Evolutionary conservation across 1,284 basidiomycete genomes (phyloP), one percentile per base, ranked within the genome.

Genomic region (Cerioporus squamosus): DNA sequence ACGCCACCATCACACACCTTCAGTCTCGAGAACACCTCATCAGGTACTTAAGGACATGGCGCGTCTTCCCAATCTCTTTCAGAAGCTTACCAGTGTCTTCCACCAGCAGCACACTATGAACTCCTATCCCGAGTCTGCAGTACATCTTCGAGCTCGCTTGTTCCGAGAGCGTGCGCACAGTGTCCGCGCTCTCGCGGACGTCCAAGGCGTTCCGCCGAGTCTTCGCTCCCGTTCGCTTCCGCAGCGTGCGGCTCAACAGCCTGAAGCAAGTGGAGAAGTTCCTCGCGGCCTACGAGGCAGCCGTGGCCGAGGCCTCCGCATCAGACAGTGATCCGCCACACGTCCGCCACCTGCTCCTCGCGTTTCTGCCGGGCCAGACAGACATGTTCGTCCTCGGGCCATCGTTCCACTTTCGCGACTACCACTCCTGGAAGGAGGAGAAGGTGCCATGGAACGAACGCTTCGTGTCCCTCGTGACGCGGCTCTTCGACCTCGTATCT

Each of bases 391-490:
- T 59, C 29, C 59, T 64, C 39, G 57, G 51, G 5, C 53, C 44
- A 0, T 26, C 51, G 2, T 57, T 43, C 55, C 58, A 58, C 48
- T 49, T 58, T 36, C 53, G 48, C 45, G 62, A 64, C 51, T 50
- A 31, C 54, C 33, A 55, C 40, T 53, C 56, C 15, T 64, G 53
- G 51, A 23, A 38, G 17, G 40, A 45, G 15, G 57, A 10, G 5
- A 64, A 64, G 51, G 36, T 17, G 23, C 33, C 1, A 5, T 64
- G 62, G 62, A 61, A 64, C 51, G 43, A n/a, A 18, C 48, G 53
- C 39, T 55, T 59, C 33, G 54, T 53, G 12, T 17, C 36, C 12
- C 44, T 38, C 43, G 22, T 54, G 18, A 44, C 59, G 14, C 45
- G 43, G 20, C 62, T 63, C 47, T 56, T 63, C 39, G 36, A 36